A percentile compares a stretch with the other conserved stretches of the same genome.
phyloP scores from a whole-genome alignment of 495 filamentous ascomycete species.

The Podospora comata region DNA sequence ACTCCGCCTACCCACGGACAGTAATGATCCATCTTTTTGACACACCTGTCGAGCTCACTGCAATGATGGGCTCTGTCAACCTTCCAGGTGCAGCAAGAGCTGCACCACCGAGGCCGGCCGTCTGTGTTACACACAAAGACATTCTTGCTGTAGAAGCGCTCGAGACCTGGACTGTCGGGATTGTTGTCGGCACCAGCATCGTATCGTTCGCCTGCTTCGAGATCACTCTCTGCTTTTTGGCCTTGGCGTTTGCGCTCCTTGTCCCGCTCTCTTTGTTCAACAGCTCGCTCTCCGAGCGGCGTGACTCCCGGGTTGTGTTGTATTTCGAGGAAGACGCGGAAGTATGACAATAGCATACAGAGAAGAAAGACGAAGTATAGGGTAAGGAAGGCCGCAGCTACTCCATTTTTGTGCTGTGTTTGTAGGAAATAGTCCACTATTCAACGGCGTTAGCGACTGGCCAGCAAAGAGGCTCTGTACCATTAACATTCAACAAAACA shows the following conservation, averaged over 20 bases:
- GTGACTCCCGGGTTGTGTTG: conserved; percentile 66
- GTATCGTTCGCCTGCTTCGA: conserved; percentile 42
- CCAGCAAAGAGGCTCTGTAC: not conserved
- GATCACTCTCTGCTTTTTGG: conserved; percentile 27
- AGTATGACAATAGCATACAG: conserved; percentile 62
- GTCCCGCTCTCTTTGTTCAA: conserved; percentile 15
- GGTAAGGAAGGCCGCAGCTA: conserved; percentile 65
- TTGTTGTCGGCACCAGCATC: conserved; percentile 35
- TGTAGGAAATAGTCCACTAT: conserved; percentile 64
- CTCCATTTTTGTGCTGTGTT: conserved; percentile 46
- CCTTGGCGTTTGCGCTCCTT: conserved; percentile 27
- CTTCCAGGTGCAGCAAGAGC: conserved; percentile 76
- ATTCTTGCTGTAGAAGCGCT: conserved; percentile 70
- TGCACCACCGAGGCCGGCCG: conserved; percentile 78
- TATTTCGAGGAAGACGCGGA: conserved; percentile 64
- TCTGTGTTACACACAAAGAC: conserved; percentile 77
- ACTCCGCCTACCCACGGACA: conserved; percentile 95
- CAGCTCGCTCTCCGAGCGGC: conserved; percentile 51
- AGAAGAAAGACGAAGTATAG: conserved; percentile 69
- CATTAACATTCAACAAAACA: not conserved
- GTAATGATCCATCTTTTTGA: conserved; percentile 88
- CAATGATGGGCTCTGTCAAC: conserved; percentile 83
- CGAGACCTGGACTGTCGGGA: conserved; percentile 47
- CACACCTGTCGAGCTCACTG: conserved; percentile 73
- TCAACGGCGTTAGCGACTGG: not conserved